Evolutionary conservation across 2,329 filamentous ascomycete species (phyloP).

Genomic region (Xylaria sp.): DNA sequence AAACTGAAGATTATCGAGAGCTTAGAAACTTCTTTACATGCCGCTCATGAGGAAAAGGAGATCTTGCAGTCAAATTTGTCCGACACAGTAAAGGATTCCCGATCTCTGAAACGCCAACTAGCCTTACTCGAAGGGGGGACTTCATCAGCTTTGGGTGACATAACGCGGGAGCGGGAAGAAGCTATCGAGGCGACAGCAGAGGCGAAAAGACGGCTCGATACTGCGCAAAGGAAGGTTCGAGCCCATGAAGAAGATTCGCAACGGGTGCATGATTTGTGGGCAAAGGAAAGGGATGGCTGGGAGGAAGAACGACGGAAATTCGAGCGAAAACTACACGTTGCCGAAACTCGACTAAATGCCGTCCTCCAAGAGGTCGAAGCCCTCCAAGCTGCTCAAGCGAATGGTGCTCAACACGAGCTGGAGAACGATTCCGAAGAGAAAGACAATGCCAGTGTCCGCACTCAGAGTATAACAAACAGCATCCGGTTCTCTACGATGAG

Average conservation of each 20-base stretch:
- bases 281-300: conserved; percentile 85
- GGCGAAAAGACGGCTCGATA: conserved; percentile 79
- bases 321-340: conserved; percentile 88
- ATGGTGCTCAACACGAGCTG: conserved; percentile 50
- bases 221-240: conserved; percentile 78
- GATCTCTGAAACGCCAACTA: conserved; percentile 85
- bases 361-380: conserved; percentile 87
- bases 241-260: conserved; percentile 85
- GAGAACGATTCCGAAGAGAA: conserved; percentile 73
- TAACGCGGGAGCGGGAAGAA: conserved; percentile 87
- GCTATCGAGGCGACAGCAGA: conserved; percentile 78
- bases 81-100: conserved; percentile 76
- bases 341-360: conserved; percentile 83
- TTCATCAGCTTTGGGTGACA: conserved; percentile 82
- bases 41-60: conserved; percentile 79
- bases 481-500: conserved; percentile 78
- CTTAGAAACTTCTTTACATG: conserved; percentile 79
- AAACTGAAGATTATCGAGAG: conserved; percentile 88
- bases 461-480: conserved; percentile 77
- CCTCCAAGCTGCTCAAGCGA: conserved; percentile 67
- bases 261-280: conserved; percentile 81
- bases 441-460: conserved; percentile 77
- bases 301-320: conserved; percentile 82
- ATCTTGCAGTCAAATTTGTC: conserved; percentile 70
- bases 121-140: conserved; percentile 88